Percentiles rank a stretch among this genome's conserved stretches.
These are phyloP conservation scores for Arctostaphylos glauca DNA, from an alignment of 148 eudicot species.

Conservation along the genomic window DNA sequence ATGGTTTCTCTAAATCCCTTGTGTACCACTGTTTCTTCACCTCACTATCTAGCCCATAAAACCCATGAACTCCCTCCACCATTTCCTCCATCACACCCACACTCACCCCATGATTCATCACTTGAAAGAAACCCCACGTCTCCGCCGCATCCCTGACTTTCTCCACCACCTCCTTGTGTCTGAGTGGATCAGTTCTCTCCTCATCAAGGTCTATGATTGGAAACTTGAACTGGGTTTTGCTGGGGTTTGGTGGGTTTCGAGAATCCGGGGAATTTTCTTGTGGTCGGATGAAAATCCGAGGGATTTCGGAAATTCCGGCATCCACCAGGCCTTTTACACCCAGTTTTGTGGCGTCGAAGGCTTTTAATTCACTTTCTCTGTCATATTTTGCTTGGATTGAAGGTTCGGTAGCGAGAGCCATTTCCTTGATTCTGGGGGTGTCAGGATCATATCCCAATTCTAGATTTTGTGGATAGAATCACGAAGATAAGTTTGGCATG, in stretches of 20 bases:
- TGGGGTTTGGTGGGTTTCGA: background rate
- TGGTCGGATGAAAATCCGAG: background rate
- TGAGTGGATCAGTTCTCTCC: background rate
- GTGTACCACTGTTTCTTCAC: conserved; percentile 17
- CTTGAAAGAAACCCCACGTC: background rate
- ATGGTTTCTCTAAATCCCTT: background rate
- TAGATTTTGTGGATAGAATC: background rate
- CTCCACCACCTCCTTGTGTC: background rate
- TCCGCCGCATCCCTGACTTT: background rate
- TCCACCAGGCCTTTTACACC: background rate
- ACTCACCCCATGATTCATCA: conserved; percentile 4
- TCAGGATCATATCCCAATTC: background rate
- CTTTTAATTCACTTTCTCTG: background rate
- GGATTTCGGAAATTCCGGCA: background rate
- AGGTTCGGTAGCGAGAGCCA: background rate
- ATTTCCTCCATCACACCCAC: background rate
- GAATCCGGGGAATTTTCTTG: background rate
- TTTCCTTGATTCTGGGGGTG: background rate
- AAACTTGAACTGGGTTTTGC: background rate
- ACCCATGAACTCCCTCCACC: background rate
- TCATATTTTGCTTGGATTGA: background rate
- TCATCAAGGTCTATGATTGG: background rate
- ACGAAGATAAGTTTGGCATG: background rate
- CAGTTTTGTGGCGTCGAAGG: background rate
- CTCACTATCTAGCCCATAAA: conserved; percentile 10